Conservation (phyloP, 495 filamentous ascomycete genomes). For the Terfezia boudieri region DNA sequence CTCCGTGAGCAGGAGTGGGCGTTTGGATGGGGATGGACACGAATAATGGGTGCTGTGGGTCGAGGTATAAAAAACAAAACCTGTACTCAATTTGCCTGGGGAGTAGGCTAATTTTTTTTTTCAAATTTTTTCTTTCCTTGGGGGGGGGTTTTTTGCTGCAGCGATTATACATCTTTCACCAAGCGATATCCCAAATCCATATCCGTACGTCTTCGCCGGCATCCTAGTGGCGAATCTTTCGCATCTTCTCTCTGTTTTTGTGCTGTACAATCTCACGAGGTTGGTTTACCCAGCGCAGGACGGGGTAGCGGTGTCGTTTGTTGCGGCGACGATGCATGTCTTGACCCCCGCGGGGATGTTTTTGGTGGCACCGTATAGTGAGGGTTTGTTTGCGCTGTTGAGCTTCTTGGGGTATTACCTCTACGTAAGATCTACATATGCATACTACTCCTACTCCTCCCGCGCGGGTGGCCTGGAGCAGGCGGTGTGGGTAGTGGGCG, state of each 20-base stretch:
- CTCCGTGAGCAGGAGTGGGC: conserved; percentile 93
- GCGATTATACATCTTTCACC: neutral
- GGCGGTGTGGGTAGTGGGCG: neutral
- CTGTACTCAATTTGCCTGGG: neutral
- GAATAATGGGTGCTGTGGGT: conserved; percentile 25
- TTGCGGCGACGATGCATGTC: conserved; percentile 51
- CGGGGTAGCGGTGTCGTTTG: conserved; percentile 30
- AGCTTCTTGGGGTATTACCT: conserved; percentile 50
- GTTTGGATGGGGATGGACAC: conserved; percentile 49
- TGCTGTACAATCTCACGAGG: conserved; percentile 38
- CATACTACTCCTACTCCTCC: no score
- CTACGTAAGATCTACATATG: conserved; percentile 26
- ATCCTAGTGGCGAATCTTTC: conserved; percentile 42
- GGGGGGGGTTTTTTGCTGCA: no score
- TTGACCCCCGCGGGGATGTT: conserved; percentile 75
- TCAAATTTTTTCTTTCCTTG: no score
- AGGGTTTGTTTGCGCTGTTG: conserved; percentile 57
- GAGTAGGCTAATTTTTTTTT: neutral
- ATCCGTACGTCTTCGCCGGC: conserved; percentile 27
- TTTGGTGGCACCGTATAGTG: conserved; percentile 67
- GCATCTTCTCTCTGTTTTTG: conserved; percentile 54
- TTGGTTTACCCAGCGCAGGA: conserved; percentile 23
- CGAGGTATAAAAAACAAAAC: conserved; percentile 23
- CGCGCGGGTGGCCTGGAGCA: no score
- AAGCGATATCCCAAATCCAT: conserved; percentile 1